phyloP scores from a whole-genome alignment of 768 basidiomycete genomes.

The Floccularia luteovirens region DNA sequence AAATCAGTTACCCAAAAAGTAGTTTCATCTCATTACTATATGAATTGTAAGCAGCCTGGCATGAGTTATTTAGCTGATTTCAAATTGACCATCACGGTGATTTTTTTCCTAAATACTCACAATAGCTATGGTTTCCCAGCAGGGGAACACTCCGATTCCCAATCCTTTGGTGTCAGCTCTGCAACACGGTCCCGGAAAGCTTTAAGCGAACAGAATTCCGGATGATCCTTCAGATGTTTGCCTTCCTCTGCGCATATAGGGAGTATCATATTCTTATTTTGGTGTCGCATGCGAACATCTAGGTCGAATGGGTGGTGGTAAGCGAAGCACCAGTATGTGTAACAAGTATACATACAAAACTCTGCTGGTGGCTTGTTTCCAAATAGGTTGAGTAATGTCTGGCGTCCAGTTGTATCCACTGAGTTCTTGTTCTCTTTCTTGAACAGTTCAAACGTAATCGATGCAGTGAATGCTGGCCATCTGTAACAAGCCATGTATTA shows the following conservation, averaged over 20 bases:
- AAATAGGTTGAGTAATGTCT: conserved; percentile 19
- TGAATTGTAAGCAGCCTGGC: no score
- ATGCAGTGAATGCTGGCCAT: conserved; percentile 73
- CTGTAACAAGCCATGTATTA: conserved; percentile 19
- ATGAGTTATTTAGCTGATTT: no score
- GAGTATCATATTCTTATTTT: conserved; percentile 55
- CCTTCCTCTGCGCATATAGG: conserved; percentile 61
- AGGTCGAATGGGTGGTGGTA: neutral
- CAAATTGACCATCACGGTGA: no score
- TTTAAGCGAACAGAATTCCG: conserved; percentile 65
- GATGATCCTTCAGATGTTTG: conserved; percentile 59
- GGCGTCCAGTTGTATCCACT: conserved; percentile 5
- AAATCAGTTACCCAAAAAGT: no score
- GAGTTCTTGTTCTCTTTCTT: conserved; percentile 19
- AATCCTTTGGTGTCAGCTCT: conserved; percentile 60
- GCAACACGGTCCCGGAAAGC: conserved; percentile 56
- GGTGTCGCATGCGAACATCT: conserved; percentile 74
- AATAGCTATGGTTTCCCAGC: conserved; percentile 12
- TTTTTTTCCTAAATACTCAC: no score
- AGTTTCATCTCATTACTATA: no score
- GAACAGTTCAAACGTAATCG: conserved; percentile 72
- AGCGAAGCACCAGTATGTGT: neutral
- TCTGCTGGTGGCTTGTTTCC: conserved; percentile 10
- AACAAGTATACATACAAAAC: conserved; percentile 18
- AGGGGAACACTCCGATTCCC: conserved; percentile 55